Evolutionary conservation across 1,284 basidiomycete species (phyloP), one percentile per base, ranked within the genome.

Genomic region (Mixia osmundae): DNA sequence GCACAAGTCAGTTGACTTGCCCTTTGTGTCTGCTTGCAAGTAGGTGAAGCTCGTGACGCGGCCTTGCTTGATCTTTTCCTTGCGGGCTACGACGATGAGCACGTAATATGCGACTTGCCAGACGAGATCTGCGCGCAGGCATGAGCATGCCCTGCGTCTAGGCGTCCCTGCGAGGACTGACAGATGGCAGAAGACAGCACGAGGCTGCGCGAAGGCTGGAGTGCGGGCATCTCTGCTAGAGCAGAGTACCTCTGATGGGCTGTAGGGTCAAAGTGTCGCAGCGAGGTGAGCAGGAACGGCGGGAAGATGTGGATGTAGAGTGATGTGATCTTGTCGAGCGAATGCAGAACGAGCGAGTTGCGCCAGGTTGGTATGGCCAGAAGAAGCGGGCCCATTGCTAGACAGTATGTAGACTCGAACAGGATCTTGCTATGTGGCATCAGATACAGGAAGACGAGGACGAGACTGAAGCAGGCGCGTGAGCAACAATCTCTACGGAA

Each of bases 311-410:
- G 52, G 18, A 54, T 54, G 23, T 50, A 51, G 26, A 54, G 46
- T 8, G 44, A 47, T 35, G 50, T 53, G 38, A 53, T 46, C 45
- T 53, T 53, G 41, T 54, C 52, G 33, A 54, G 42, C 16, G 47
- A 49, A 35, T 54, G 52, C 38, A 54, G 53, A 12, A 54, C 52
- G 30, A 54, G 47, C 25, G 51, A 53, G 37, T 54, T 54, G 27
- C 52, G 46, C 52, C 52, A 54, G 0, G 49, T 52, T n/a, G 48
- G 48, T 32, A 53, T 51, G n/a, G 48, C 50, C 0, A 33, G 12
- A 25, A 0, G 36, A 30, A 15, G 3, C 4, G 33, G 10, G 0
- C 14, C 18, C 1, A 11, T 10, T 1, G 15, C 7, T 26, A 29
- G 30, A 10, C 11, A 14, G n/a, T 15, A 12, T 5, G 34, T 34